These are phyloP conservation scores for Alternaria sp. DNA, from an alignment of 2,329 filamentous ascomycete genomes.

Conservation along the genomic window DNA sequence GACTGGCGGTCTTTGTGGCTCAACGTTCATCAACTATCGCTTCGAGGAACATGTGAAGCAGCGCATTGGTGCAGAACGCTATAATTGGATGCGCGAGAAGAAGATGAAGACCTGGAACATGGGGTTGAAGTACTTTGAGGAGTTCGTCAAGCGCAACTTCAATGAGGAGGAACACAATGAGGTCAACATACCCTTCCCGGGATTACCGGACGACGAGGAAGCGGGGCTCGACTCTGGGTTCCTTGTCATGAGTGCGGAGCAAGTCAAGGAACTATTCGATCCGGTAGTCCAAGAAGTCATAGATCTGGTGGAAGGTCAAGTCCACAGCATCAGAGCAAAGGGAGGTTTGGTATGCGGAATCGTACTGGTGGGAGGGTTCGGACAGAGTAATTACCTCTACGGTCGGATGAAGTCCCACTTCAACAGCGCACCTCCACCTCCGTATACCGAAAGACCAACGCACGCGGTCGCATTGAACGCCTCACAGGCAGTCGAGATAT, in stretches of 20 bases:
- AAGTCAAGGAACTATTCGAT: slow-evolving; percentile 76
- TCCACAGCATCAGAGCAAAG: slow-evolving; percentile 48
- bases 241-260: slow-evolving; percentile 71
- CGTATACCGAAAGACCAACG: slow-evolving; percentile 73
- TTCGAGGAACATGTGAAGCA: slow-evolving; percentile 78
- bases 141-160: slow-evolving; percentile 85
- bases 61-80: slow-evolving; percentile 70
- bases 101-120: slow-evolving; percentile 78
- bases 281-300: slow-evolving; percentile 69
- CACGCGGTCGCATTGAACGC: slow-evolving; percentile 63
- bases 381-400: slow-evolving; percentile 77
- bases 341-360: slow-evolving; percentile 64
- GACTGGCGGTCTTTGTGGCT: slow-evolving; percentile 78
- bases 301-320: slow-evolving; percentile 52
- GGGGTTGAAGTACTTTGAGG: slow-evolving; percentile 79
- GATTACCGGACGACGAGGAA: slow-evolving; percentile 76
- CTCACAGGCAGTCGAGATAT: slow-evolving; percentile 72
- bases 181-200: slow-evolving; percentile 79
- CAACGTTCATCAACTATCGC: slow-evolving; percentile 78
- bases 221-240: slow-evolving; percentile 78
- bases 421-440: slow-evolving; percentile 57
- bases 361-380: slow-evolving; percentile 81
- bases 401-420: slow-evolving; percentile 74
- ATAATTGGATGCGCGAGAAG: slow-evolving; percentile 77
- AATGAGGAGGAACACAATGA: slow-evolving; percentile 79